Evolutionary conservation across 2,329 filamentous ascomycete species (phyloP), one percentile per base, ranked within the genome.

Genomic region (Neofusicoccum kwambonambiense): DNA sequence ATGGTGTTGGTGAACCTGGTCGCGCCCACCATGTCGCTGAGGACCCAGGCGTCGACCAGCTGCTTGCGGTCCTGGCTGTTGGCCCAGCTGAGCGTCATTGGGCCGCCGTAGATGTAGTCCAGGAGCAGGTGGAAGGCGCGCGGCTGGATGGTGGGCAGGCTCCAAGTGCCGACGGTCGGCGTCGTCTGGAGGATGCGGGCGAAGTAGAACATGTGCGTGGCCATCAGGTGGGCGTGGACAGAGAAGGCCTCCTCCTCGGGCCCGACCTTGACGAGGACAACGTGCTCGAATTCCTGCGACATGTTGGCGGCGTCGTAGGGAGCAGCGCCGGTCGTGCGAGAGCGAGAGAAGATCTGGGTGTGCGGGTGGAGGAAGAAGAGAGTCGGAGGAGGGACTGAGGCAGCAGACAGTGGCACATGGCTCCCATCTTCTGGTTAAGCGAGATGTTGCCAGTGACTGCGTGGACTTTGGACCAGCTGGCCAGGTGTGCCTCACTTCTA

Each of bases 251-350:
- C 37, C 12, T 13, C 19, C 11, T 34, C 45, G 4, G 22, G 9
- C 47, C 60, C 60, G 22, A 62, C 60, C 17, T 50, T 31, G 35
- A 62, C 41, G 19, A 17, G 19, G 41, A 58, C 54, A 15, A 58
- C 9, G 54, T 39, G 54, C 54, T 58, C 39, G 39, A 45, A 58
- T 8, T 7, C 15, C 37, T 34, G 19, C 37, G 54, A 31, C 54
- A 58, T 45, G 54, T 15, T 19, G 39, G 17, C 50, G 50, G 11
- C 34, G 11, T 19, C 3, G 50, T 44, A 9, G 54, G n/a, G 50
- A 11, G 35, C 27, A 44, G 13, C 4, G 52, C 15, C 13, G 17
- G 12, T 13, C 3, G 19, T 15, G 22, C 3, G 0, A 12, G 52
- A 13, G 15, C 39, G 4, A 17, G 39, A 45, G 12, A 35, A 35